A percentile compares a stretch with the other conserved stretches of the same genome.
Evolutionary conservation across 805 yeast genomes (phyloP).

Genomic region (Ogataea haglerorum): DNA sequence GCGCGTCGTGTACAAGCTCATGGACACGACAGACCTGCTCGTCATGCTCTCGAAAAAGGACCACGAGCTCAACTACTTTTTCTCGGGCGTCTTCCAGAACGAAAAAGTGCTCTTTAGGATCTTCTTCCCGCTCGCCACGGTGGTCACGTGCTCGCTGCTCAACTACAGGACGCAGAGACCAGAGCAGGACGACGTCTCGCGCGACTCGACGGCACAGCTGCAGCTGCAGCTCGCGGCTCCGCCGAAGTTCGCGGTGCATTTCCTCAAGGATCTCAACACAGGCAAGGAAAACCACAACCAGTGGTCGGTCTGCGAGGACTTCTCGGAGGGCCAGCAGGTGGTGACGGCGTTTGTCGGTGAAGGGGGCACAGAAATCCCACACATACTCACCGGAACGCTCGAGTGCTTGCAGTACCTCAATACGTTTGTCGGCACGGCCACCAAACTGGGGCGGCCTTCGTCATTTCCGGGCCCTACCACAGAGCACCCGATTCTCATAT

Average conservation of each 20-base stretch:
- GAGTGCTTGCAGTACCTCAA: conserved; percentile 34
- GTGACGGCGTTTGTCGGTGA: conserved; percentile 57
- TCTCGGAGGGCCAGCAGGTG: conserved; percentile 80
- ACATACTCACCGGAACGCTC: conserved; percentile 56
- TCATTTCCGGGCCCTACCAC: conserved; percentile 39
- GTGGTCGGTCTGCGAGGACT: conserved; percentile 82
- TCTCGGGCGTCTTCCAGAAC: conserved; percentile 66
- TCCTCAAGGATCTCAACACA: conserved; percentile 47
- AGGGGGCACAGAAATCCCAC: conserved; percentile 64
- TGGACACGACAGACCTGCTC: conserved; percentile 67
- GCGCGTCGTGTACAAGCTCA: conserved; percentile 54
- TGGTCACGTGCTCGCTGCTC: conserved; percentile 54
- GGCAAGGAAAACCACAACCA: conserved; percentile 52
- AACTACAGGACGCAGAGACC: conserved; percentile 38
- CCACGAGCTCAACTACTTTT: conserved; percentile 72
- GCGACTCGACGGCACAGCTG: conserved; percentile 42
- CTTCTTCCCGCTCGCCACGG: conserved; percentile 63
- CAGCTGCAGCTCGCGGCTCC: conserved; percentile 41
- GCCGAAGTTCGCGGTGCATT: conserved; percentile 78
- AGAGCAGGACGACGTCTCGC: conserved; percentile 24
- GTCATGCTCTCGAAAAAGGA: conserved; percentile 70
- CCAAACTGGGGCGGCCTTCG: conserved; percentile 24
- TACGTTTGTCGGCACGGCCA: conserved; percentile 30
- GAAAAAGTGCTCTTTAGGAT: conserved; percentile 69
- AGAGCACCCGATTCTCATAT: conserved; percentile 33